Evolutionary conservation across 805 yeast species (phyloP).

Genomic region (Saccharomycopsis sp.): DNA sequence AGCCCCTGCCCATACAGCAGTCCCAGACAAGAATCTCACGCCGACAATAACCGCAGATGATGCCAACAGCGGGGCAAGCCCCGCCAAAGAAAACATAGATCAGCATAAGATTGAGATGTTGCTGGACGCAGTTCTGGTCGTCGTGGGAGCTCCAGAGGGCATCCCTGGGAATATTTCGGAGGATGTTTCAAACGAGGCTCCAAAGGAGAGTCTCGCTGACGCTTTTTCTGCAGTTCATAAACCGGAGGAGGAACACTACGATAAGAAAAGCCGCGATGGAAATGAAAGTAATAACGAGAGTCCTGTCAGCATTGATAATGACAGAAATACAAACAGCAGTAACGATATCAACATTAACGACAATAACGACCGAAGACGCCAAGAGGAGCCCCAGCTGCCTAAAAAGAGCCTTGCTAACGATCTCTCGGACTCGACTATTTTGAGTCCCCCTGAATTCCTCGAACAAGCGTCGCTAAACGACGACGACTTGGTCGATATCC

Average conservation of each 20-base stretch:
- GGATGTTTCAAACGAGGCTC: too few species aligned
- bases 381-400: neutral
- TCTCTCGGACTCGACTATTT: constrained; percentile 13
- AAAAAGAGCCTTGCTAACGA: constrained; percentile 6
- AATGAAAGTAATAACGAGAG: constrained; percentile 4
- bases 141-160: too few species aligned
- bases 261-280: neutral
- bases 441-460: too few species aligned
- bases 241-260: constrained; percentile 1
- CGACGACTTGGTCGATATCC: neutral
- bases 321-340: neutral
- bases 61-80: neutral
- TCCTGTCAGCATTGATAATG: neutral
- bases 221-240: neutral
- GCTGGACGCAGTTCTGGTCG: neutral
- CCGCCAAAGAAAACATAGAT: too few species aligned
- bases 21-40: constrained; percentile 8
- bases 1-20: constrained; percentile 8
- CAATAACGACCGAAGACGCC: neutral
- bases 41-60: constrained; percentile 8
- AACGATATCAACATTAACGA: neutral
- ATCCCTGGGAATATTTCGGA: too few species aligned
- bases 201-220: neutral
- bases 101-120: neutral
- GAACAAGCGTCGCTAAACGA: too few species aligned